Conservation (phyloP, 495 filamentous ascomycete species). For the Hypoxylon intermedium region DNA sequence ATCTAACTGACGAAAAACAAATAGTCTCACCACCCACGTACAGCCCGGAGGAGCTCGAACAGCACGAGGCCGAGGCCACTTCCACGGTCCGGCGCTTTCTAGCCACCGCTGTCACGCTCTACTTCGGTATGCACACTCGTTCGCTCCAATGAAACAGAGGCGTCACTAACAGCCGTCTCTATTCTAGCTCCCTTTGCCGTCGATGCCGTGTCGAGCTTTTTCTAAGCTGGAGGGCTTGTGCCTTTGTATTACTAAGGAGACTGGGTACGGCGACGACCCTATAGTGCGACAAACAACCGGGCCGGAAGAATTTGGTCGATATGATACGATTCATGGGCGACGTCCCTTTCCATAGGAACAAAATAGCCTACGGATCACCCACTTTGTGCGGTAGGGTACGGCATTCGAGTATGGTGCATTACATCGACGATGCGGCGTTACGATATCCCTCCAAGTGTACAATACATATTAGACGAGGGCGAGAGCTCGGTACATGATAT, state of each 20-base stretch:
- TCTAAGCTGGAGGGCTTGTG: constrained; percentile 66
- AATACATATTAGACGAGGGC: constrained; percentile 9
- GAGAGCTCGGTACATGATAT: not conserved
- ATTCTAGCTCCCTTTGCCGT: constrained; percentile 78
- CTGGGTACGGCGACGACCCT: constrained; percentile 1
- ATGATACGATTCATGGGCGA: not conserved
- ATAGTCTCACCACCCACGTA: constrained; percentile 58
- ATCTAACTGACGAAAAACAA: constrained; percentile 19
- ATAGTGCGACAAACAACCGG: too few relatives aligned
- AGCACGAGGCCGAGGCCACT: constrained; percentile 73
- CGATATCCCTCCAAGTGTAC: constrained; percentile 3
- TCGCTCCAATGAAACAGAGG: not conserved
- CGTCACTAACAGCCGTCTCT: constrained; percentile 8
- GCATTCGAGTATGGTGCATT: not conserved
- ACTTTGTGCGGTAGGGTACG: constrained; percentile 1
- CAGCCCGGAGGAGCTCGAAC: constrained; percentile 61
- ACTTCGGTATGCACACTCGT: constrained; percentile 85
- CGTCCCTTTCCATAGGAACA: not conserved
- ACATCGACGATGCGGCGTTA: constrained; percentile 3
- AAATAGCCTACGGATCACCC: not conserved
- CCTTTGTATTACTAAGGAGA: too few relatives aligned
- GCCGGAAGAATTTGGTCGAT: not conserved
- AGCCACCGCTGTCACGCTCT: constrained; percentile 70
- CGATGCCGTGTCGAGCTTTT: constrained; percentile 75
- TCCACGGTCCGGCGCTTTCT: constrained; percentile 69